phyloP scores from a whole-genome alignment of 2,329 filamentous ascomycete genomes.

The Hypoxylon sp. region DNA sequence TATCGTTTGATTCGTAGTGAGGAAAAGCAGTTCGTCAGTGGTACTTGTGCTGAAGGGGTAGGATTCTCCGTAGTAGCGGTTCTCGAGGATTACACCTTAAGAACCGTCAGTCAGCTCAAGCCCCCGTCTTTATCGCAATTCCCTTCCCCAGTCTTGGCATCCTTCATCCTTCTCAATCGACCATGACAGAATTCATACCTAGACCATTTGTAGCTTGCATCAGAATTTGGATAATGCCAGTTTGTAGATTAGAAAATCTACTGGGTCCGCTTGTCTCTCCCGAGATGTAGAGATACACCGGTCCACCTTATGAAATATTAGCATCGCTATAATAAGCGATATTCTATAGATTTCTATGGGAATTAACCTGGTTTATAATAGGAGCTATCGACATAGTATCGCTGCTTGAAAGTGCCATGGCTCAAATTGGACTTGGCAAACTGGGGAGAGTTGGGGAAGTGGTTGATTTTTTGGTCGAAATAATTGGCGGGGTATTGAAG shows the following conservation, averaged over 20 bases:
- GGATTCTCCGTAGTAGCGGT: slow-evolving; percentile 66
- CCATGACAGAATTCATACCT: slow-evolving; percentile 45
- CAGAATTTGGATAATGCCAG: slow-evolving; percentile 65
- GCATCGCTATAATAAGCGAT: slow-evolving; percentile 6
- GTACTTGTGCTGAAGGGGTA: slow-evolving; percentile 64
- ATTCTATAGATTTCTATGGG: background rate
- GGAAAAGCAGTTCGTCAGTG: slow-evolving; percentile 64
- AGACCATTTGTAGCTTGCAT: slow-evolving; percentile 69
- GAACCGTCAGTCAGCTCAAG: slow-evolving; percentile 10
- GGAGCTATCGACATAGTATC: slow-evolving; percentile 68
- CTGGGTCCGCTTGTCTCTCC: slow-evolving; percentile 54
- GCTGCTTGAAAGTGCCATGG: slow-evolving; percentile 67
- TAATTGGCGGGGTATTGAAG: slow-evolving; percentile 51
- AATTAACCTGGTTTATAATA: slow-evolving; percentile 64
- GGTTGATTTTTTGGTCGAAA: slow-evolving; percentile 60
- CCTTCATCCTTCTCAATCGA: background rate
- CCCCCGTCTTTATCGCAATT: background rate
- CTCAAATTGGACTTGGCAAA: slow-evolving; percentile 57
- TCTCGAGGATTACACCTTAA: slow-evolving; percentile 65
- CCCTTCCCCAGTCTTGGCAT: background rate
- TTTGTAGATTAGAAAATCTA: slow-evolving; percentile 51
- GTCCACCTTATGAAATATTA: slow-evolving; percentile 60
- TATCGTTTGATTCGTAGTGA: slow-evolving; percentile 68
- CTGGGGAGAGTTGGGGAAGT: slow-evolving; percentile 60
- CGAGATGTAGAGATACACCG: slow-evolving; percentile 55